These are phyloP conservation scores for Mycena vitilis DNA, from an alignment of 768 basidiomycete genomes.

Conservation along the genomic window DNA sequence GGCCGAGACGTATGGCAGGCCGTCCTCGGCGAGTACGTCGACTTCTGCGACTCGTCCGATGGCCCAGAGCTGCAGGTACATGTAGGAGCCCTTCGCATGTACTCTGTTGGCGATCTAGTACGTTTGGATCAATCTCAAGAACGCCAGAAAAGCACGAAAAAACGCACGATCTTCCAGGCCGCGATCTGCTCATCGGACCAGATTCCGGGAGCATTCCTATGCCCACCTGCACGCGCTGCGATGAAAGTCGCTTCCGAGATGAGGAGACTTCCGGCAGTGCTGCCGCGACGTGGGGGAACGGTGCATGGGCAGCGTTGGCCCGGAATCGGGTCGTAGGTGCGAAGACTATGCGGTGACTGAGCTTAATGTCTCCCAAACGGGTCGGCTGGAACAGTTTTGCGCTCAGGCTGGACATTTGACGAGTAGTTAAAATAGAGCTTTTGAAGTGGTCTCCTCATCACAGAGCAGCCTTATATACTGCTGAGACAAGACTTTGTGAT, in stretches of 20 bases:
- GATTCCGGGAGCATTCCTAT: slow-evolving; percentile 51
- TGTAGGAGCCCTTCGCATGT: slow-evolving; percentile 43
- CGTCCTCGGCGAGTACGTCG: slow-evolving; percentile 39
- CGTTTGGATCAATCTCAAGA: background rate
- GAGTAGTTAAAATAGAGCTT: too few relatives aligned
- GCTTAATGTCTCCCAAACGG: background rate
- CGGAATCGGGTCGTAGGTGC: background rate
- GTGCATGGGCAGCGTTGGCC: background rate
- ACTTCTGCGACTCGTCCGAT: slow-evolving; percentile 50
- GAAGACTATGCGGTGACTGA: slow-evolving; percentile 1
- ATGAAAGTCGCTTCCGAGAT: slow-evolving; percentile 55
- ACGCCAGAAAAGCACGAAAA: background rate
- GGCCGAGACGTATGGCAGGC: slow-evolving; percentile 45
- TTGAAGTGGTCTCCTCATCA: too few relatives aligned
- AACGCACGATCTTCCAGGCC: slow-evolving; percentile 57
- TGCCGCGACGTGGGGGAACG: slow-evolving; percentile 12
- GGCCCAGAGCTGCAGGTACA: slow-evolving; percentile 63
- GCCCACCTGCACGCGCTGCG: slow-evolving; percentile 45
- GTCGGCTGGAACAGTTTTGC: slow-evolving; percentile 3
- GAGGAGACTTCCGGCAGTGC: slow-evolving; percentile 45
- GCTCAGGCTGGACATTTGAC: slow-evolving; percentile 3
- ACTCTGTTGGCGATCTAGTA: slow-evolving; percentile 32
- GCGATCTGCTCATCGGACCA: slow-evolving; percentile 57
- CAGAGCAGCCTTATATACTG: too few relatives aligned
- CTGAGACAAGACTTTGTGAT: too few relatives aligned